phyloP scores from a whole-genome alignment of 2,329 filamentous ascomycete species.

The Alternaria novae-zelandiae region DNA sequence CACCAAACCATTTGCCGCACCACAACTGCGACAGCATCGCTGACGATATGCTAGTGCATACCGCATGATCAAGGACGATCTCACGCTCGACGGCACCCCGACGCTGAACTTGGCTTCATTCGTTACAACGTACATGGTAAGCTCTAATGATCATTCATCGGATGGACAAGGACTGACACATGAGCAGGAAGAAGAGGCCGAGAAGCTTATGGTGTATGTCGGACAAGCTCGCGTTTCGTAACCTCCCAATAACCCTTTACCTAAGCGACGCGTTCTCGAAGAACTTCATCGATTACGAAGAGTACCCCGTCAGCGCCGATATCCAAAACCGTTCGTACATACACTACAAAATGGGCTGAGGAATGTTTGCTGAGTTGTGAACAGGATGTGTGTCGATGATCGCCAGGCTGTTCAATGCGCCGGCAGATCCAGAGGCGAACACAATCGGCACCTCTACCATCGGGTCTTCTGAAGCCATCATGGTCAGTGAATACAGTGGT shows the following conservation, averaged over 20 bases:
- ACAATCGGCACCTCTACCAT: slow-evolving; percentile 88
- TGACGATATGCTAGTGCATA: slow-evolving; percentile 65
- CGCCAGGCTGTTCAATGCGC: slow-evolving; percentile 79
- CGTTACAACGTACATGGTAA: slow-evolving; percentile 93
- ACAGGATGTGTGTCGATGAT: slow-evolving; percentile 63
- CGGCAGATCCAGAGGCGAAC: slow-evolving; percentile 62
- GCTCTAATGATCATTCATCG: slow-evolving; percentile 34
- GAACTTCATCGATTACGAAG: slow-evolving; percentile 73
- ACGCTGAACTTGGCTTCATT: slow-evolving; percentile 79
- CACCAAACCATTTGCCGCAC: not conserved
- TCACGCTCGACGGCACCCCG: slow-evolving; percentile 79
- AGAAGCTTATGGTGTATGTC: slow-evolving; percentile 84
- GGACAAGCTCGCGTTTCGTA: slow-evolving; percentile 40
- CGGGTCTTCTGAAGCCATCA: slow-evolving; percentile 84
- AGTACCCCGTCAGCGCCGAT: slow-evolving; percentile 58
- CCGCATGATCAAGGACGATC: slow-evolving; percentile 88
- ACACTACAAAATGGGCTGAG: slow-evolving; percentile 77
- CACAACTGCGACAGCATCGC: not conserved
- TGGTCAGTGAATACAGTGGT: slow-evolving; percentile 18
- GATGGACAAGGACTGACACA: not conserved
- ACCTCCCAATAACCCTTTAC: slow-evolving; percentile 8
- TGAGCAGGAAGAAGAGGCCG: slow-evolving; percentile 83
- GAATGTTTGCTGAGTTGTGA: not conserved
- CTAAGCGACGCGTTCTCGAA: slow-evolving; percentile 78
- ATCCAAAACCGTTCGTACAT: slow-evolving; percentile 80